phyloP scores from a whole-genome alignment of 2,329 filamentous ascomycete species.

The Fusarium azukiicola region DNA sequence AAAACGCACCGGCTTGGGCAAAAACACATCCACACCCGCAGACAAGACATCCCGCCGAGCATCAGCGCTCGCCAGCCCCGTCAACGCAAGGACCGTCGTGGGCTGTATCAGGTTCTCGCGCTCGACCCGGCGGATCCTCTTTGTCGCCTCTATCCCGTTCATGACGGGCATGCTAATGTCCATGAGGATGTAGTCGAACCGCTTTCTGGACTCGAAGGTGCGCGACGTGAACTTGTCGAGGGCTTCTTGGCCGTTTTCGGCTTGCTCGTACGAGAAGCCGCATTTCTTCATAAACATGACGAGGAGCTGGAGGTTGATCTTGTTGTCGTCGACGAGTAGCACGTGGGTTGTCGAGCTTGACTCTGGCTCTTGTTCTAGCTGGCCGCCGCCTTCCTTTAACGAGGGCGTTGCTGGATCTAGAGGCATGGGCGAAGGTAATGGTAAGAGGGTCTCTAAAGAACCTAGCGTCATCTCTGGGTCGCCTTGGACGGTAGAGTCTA shows the following conservation, averaged over 20 bases:
- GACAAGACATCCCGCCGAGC: conserved; percentile 72
- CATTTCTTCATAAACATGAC: conserved; percentile 67
- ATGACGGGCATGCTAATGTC: conserved; percentile 79
- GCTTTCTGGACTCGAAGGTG: conserved; percentile 31
- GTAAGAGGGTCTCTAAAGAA: background rate
- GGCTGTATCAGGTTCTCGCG: conserved; percentile 63
- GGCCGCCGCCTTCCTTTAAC: background rate
- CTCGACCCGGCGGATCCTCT: conserved; percentile 72
- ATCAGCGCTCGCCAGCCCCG: conserved; percentile 72
- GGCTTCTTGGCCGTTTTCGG: conserved; percentile 70
- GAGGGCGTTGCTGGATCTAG: conserved; percentile 22
- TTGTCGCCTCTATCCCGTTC: conserved; percentile 72
- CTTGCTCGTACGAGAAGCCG: conserved; percentile 65
- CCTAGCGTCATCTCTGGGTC: background rate
- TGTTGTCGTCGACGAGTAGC: conserved; percentile 67
- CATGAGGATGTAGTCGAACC: conserved; percentile 64
- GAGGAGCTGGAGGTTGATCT: conserved; percentile 66
- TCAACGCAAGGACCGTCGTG: conserved; percentile 73
- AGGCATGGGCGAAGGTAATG: conserved; percentile 21
- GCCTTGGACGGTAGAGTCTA: background rate
- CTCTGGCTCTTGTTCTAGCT: background rate
- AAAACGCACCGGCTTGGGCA: conserved; percentile 73
- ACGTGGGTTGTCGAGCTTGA: conserved; percentile 49
- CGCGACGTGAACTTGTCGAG: conserved; percentile 65
- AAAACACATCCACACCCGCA: conserved; percentile 71